Evolutionary conservation across 495 filamentous ascomycete genomes (phyloP), one percentile per base, ranked within the genome.

Genomic region (Xylaria castorea): DNA sequence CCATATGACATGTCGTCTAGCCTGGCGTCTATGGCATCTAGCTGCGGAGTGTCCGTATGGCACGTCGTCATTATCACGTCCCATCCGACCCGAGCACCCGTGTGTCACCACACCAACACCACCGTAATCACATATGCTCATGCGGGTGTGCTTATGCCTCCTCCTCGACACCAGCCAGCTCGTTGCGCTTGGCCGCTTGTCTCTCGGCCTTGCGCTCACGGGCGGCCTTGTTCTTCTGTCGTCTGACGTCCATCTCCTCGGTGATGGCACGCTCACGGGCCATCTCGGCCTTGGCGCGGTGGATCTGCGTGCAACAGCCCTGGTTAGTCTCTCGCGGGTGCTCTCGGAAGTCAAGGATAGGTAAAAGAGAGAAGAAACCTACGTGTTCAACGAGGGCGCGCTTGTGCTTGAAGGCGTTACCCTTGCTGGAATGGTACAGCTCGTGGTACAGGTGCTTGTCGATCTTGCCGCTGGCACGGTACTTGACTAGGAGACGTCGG

Each of bases 321-420:
- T 73, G 48, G 73, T 79, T 74, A 80, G 72, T 68, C 73, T 63
- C 48, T 38, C 32, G 62, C 20, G 12, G 22, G 20, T 18, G 2
- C 9, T 7, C 44, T 5, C 3, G 3, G 2, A 16, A 27, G 20
- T 18, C 48, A 25, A 4, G 27, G 22, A 67, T 12, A 77, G 58
- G 38, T 68, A 46, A 36, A n/a, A 34, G 34, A n/a, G 22, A 32
- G 64, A 18, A 42, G 12, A 25, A 80, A 94, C 96, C 82, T 93
- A 99, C 96, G 88, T 99, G 96, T 89, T 99, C 96, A 83, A 99
- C 94, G 78, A 99, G 91, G 75, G 93, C 96, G 82, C 96, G 92
- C 94, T 97, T 99, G 92, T 99, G 96, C 94, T 99, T 99, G 92
- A 99, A 99, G 83, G 96, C 95, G 91, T 99, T 99, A 97, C 96